phyloP scores from a whole-genome alignment of 805 yeast genomes.

The Saccharomycopsis olivae region DNA sequence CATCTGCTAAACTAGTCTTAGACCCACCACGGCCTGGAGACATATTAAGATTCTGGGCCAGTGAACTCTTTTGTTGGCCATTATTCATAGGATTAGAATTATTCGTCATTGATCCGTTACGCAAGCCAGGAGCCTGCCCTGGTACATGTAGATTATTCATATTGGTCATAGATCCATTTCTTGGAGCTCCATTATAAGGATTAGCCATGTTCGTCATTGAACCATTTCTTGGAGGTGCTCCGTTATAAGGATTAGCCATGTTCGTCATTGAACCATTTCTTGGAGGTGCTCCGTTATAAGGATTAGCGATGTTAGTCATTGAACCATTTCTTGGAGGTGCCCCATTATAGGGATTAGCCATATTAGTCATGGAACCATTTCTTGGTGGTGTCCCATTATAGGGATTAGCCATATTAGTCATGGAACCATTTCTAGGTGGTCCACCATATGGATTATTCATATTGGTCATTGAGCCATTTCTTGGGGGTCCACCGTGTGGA shows the following conservation, averaged over 20 bases:
- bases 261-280: slow-evolving; percentile 14
- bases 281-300: too few relatives aligned
- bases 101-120: slow-evolving; percentile 12
- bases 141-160: slow-evolving; percentile 11
- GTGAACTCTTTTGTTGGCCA: background rate
- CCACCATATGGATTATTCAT: slow-evolving; percentile 12
- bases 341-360: slow-evolving; percentile 11
- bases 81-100: slow-evolving; percentile 8
- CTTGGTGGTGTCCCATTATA: background rate
- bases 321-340: slow-evolving; percentile 1
- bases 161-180: slow-evolving; percentile 12
- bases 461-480: slow-evolving; percentile 12
- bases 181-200: slow-evolving; percentile 11
- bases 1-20: background rate
- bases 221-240: slow-evolving; percentile 11
- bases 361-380: slow-evolving; percentile 10
- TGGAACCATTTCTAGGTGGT: slow-evolving; percentile 9
- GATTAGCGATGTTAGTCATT: background rate
- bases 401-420: slow-evolving; percentile 12
- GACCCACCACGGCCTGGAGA: background rate
- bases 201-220: slow-evolving; percentile 13
- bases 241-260: slow-evolving; percentile 11
- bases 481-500: too few relatives aligned
- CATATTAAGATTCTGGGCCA: background rate
- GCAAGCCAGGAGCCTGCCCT: slow-evolving; percentile 3